phyloP scores from a whole-genome alignment of 805 yeast species.

The Spathaspora gorwiae region DNA sequence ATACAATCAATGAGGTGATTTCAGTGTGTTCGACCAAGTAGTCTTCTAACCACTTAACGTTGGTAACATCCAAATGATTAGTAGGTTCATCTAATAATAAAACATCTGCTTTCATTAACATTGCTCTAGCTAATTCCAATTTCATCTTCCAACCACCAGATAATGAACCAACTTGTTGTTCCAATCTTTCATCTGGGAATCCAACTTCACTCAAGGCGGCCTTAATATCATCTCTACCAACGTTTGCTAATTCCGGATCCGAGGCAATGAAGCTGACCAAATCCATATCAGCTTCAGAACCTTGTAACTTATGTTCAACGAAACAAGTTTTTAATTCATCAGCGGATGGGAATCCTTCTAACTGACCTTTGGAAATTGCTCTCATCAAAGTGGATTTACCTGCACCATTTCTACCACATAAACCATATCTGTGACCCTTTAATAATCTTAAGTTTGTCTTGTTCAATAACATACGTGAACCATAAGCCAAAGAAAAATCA shows the following conservation, averaged over 20 bases:
- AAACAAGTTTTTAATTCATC: slow-evolving; percentile 86
- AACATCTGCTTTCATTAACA: slow-evolving; percentile 96
- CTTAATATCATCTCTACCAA: slow-evolving; percentile 67
- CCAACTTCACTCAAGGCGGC: slow-evolving; percentile 80
- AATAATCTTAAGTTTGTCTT: slow-evolving; percentile 83
- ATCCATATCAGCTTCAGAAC: slow-evolving; percentile 87
- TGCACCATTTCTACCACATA: slow-evolving; percentile 98
- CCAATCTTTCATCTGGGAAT: slow-evolving; percentile 83
- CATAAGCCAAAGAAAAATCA: slow-evolving; percentile 93
- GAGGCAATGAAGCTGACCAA: slow-evolving; percentile 82
- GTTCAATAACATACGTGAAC: slow-evolving; percentile 93
- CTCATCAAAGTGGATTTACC: slow-evolving; percentile 98
- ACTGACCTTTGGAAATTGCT: slow-evolving; percentile 91
- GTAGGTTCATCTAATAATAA: slow-evolving; percentile 96
- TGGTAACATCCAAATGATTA: slow-evolving; percentile 91
- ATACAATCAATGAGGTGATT: slow-evolving; percentile 91
- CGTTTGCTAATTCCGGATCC: slow-evolving; percentile 72
- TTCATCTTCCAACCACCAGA: slow-evolving; percentile 99
- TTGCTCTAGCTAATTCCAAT: slow-evolving; percentile 96
- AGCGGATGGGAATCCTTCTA: slow-evolving; percentile 95
- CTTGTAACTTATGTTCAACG: slow-evolving; percentile 95
- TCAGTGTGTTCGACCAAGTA: slow-evolving; percentile 77
- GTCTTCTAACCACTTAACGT: slow-evolving; percentile 91
- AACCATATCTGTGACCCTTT: slow-evolving; percentile 95
- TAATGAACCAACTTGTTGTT: slow-evolving; percentile 86